phyloP scores from a whole-genome alignment of 495 filamentous ascomycete species.

The Tuber calosporum region DNA sequence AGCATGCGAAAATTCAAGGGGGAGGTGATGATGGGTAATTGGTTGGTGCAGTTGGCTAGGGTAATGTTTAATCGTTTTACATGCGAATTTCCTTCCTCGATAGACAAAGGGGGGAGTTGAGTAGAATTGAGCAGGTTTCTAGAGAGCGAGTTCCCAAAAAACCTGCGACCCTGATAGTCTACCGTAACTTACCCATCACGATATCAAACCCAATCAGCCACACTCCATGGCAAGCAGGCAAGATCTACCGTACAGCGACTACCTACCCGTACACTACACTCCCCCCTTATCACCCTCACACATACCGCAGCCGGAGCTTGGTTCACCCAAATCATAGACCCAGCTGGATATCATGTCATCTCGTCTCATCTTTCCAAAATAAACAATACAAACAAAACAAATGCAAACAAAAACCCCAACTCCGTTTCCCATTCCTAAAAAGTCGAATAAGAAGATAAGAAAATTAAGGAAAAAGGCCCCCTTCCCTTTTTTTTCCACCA shows the following conservation, averaged over 20 bases:
- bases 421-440: conserved; percentile 3
- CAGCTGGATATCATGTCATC: neutral
- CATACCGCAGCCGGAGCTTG: neutral
- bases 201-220: neutral
- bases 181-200: neutral
- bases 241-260: no score
- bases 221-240: neutral
- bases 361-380: neutral
- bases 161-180: no score
- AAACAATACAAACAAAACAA: conserved; percentile 1
- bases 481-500: neutral
- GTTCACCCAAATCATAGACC: neutral
- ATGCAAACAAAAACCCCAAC: neutral
- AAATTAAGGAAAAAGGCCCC: neutral
- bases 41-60: neutral
- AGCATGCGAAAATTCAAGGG: conserved; percentile 75
- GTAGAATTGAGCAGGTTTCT: neutral
- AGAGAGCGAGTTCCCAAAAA: neutral
- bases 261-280: no score
- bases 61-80: neutral
- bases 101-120: neutral
- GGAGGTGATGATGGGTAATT: conserved; percentile 20
- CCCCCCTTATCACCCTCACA: neutral
- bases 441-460: neutral
- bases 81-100: neutral